Evolutionary conservation across 768 basidiomycete species (phyloP), one percentile per base, ranked within the genome.

Genomic region (Neoboletus magnificus): DNA sequence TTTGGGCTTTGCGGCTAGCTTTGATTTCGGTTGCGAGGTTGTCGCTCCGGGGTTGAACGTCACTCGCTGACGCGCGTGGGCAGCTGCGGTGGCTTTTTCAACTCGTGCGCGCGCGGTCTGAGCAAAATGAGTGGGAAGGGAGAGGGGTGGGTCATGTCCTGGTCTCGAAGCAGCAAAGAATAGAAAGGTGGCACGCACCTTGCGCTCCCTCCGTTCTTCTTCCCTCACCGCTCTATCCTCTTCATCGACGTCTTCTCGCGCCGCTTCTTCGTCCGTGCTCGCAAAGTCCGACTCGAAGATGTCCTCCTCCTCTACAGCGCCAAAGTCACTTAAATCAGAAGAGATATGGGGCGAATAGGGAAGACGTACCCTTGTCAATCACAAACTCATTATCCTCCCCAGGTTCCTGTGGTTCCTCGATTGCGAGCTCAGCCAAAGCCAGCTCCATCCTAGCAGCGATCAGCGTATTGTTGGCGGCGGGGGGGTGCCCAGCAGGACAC

Each of bases 221-320:
- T 86, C 84, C 33, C 74, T 69, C 5, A 80, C 74, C n/a, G 72
- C 73, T 40, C 72, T 77, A 62, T 92, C 90, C 1, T 75, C 85
- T 5, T 73, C 77, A 6, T 82, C 82, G 18, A 75, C 73, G 12
- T 79, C 81, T 25, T 80, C 79, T n/a, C 80, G 78, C 1, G 71
- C 77, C 36, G 68, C 74, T 54, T 79, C 82, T 42, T 90, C 90
- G 55, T 93, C 91, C 0, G 91, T 93, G 60, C 87, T 89, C 58
- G 84, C 88, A 64, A 94, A 93, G 68, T 93, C 91, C 11, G 87
- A 89, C 60, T 80, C 90, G 56, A 91, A 90, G 9, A 86, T 67
- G 63, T 93, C 91, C 60, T 89, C 84, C 67, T 94, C 91, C 49
- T 89, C 91, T 91, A 50, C 16, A 36, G 15, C 20, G 25, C n/a